Base-by-base conservation (phyloP, 192 early-diverging fungal species). In the Coemansia sp. region DNA sequence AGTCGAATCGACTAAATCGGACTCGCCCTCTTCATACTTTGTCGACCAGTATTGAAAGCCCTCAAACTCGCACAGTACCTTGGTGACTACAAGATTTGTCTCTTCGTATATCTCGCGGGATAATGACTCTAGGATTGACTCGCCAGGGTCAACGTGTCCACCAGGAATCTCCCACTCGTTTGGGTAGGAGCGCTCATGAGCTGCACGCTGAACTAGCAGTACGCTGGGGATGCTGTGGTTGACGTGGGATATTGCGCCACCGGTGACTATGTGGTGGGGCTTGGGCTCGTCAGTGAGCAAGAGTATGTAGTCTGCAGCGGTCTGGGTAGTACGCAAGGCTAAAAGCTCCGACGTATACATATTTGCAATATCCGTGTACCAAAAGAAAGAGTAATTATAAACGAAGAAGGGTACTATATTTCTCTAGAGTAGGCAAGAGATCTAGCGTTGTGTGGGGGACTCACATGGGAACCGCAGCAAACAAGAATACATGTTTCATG, bases 91-190 rank as follows among this genome's bases (percentile, higher is more conserved):
- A 0, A 85, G 70, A 0, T 63, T 71, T 0, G 81, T 86, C 40
- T 86, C 85, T 52, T 86, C 85, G 9, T 41, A 36, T 16, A 86
- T 65, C 63, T 86, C 81, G 36, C 85, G 72, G 15, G 54, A n/a
- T 3, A 83, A 66, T 0, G 85, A 72, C n/a, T 80, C 63, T 7
- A 64, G 43, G 24, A 86, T 78, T 12, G 67, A 51, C 68, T 86
- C 81, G 20, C 67, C 70, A 3, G 72, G 62, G 34, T 84, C 81
- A 42, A 80, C 78, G 18, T 80, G 75, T 5, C 82, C 82, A 27
- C 82, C 82, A 13, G 82, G 78, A 12, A 77, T 76, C 65, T 80
- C 82, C 82, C 82, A 85, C 61, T 80, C 69, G 63, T 85, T 77
- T 12, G 78, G 75, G 41, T 72, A 85, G 24, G 72, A 68, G 46